These are phyloP conservation scores for Didymosphaeria variabile DNA, from an alignment of 2,329 filamentous ascomycete genomes.

Conservation along the genomic window DNA sequence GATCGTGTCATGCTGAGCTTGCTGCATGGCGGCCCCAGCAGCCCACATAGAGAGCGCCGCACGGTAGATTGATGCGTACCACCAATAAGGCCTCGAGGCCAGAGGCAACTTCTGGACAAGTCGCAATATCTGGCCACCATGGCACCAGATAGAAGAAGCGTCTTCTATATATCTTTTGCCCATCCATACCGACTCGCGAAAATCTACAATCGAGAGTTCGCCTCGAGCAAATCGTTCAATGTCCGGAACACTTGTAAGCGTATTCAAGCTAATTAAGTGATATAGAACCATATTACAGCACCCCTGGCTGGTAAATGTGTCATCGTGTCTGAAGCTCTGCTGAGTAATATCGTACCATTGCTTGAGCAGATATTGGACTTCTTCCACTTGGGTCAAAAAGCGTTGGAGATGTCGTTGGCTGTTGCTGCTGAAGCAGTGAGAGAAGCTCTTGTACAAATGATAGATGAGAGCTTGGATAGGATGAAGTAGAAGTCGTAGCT, in stretches of 20 bases:
- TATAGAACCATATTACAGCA: conserved; percentile 71
- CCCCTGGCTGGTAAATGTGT: conserved; percentile 56
- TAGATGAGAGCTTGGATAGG: conserved; percentile 69
- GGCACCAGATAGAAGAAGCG: conserved; percentile 62
- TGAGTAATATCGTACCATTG: conserved; percentile 68
- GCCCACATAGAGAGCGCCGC: conserved; percentile 42
- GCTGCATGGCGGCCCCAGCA: conserved; percentile 4
- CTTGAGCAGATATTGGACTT: conserved; percentile 67
- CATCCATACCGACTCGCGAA: conserved; percentile 11
- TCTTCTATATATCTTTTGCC: conserved; percentile 11
- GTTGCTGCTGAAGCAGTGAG: conserved; percentile 65
- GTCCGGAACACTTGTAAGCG: conserved; percentile 70
- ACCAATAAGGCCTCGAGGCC: conserved; percentile 69
- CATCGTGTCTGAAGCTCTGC: conserved; percentile 55
- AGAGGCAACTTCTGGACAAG: conserved; percentile 65
- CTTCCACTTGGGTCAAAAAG: conserved; percentile 64
- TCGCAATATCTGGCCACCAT: conserved; percentile 70
- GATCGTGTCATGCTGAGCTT: conserved; percentile 6
- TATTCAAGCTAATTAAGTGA: conserved; percentile 72
- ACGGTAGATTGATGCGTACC: conserved; percentile 72
- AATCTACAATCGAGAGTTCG: conserved; percentile 56
- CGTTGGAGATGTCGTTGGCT: conserved; percentile 59
- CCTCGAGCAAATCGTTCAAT: conserved; percentile 69
- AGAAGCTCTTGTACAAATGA: conserved; percentile 68
- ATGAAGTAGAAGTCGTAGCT: conserved; percentile 69